phyloP scores from a whole-genome alignment of 1,284 basidiomycete species.

The Earliella scabrosa region DNA sequence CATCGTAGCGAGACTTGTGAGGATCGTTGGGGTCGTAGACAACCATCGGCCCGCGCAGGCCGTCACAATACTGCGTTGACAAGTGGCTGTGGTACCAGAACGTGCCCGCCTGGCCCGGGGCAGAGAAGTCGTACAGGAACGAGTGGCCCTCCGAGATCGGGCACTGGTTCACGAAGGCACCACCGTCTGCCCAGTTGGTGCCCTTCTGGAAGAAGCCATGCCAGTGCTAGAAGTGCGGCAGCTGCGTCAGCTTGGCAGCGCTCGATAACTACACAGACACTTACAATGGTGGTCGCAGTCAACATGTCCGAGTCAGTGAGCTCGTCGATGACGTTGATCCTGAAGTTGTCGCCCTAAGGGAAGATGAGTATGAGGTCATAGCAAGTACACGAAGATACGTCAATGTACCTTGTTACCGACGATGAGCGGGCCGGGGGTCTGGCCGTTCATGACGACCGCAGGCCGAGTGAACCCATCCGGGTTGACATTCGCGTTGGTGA shows the following conservation, averaged over 20 bases:
- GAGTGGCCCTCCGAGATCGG: constrained; percentile 49
- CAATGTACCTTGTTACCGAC: constrained; percentile 26
- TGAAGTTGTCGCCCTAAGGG: constrained; percentile 34
- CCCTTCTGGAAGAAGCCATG: constrained; percentile 40
- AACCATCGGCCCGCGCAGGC: constrained; percentile 39
- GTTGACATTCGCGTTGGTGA: constrained; percentile 22
- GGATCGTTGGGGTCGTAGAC: constrained; percentile 49
- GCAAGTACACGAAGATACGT: background rate
- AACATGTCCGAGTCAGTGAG: constrained; percentile 38
- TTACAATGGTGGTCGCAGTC: constrained; percentile 40
- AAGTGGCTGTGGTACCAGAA: constrained; percentile 33
- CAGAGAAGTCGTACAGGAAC: constrained; percentile 47
- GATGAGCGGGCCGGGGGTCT: constrained; percentile 32
- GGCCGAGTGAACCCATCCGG: constrained; percentile 27
- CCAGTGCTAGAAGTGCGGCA: constrained; percentile 35
- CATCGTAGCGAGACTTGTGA: constrained; percentile 41
- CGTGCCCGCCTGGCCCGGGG: constrained; percentile 39
- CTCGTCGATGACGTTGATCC: constrained; percentile 40
- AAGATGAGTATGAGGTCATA: background rate
- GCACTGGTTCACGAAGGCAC: constrained; percentile 50
- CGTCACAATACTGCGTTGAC: constrained; percentile 38
- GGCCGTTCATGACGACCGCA: constrained; percentile 6
- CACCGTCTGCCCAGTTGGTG: constrained; percentile 41
- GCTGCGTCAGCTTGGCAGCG: background rate
- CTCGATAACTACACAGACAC: constrained; percentile 1